Evolutionary conservation across 75 land plant species (phyloP), one percentile per base, ranked within the genome.

Genomic region (Adiantum capillusveneris): DNA sequence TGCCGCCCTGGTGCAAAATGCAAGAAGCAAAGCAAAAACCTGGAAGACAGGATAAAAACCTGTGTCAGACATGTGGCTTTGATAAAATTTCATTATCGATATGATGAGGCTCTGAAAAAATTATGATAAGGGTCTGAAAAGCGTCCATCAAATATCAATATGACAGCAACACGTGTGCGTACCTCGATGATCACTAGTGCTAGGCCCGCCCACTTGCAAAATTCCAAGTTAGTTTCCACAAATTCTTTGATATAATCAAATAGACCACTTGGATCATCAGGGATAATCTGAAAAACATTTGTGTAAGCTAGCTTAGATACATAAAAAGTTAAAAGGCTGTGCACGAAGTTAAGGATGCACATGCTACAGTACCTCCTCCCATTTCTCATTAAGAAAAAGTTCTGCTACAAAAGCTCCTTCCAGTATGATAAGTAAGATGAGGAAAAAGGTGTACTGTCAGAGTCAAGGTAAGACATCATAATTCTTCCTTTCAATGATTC

Each of bases 191-290:
- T 50, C 31, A 85, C 58, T 48, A 89, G 50, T 29, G 69, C 52
- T 28, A 82, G 54, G 31, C 81, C 86, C 60, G 79, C 70, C 84
- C 84, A 86, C 56, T 74, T 80, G 64, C 75, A 86, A 17, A 86
- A 57, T 26, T 81, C 81, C n/a, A 64, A 20, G 64, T 85, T 86
- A 6, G 71, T 63, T 63, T 79, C 66, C 14, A 90, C 69, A 58
- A 86, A 90, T 34, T 48, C 26, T 11, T 65, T 71, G 26, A 86
- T 57, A 28, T 62, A 79, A 34, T 83, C 80, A 66, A 90, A 72
- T 59, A 83, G 78, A 28, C 90, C 90, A 59, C 90, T 90, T 25
- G 90, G 77, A 42, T 90, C 96, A 64, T 64, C 58, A 36, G 90
- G 90, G 60, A 86, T 68, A 61, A 78, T 84, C 96, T 90, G 75